Evolutionary conservation across 495 filamentous ascomycete species (phyloP), one percentile per base, ranked within the genome.

Genomic region (Aspergillus coremiiformis): DNA sequence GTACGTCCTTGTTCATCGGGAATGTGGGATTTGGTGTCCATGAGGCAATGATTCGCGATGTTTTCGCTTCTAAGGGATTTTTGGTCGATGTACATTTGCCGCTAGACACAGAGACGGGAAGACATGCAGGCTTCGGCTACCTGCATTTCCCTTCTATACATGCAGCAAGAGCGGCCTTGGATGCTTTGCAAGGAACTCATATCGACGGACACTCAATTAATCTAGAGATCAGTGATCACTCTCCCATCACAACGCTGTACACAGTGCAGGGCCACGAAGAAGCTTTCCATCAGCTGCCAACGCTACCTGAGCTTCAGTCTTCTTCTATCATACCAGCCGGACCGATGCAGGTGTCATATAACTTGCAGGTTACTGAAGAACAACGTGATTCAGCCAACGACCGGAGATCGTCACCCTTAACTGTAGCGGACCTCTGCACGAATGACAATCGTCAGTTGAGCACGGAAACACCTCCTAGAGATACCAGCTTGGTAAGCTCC

Each of bases 121-220:
- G 81, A 55, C 86, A 83, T 63, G 95, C 95, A 75, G 93, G 93
- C 37, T 97, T 95, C 60, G 94, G 89, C 39, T 99, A 96, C 62
- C 80, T 96, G 43, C 78, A 80, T 52, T 95, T 93, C 70, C 66
- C 69, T 44, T 85, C 84, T 0, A 67, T 88, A 33, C 84, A 90
- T 17, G 86, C 91, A 44, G 89, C 92, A 41, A 87, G 83, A 65
- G 77, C 72, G 49, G 93, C 85, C 27, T 82, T 90, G 44, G 80
- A 88, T 51, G 71, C 67, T 12, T 78, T 90, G 68, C 86, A 86
- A 51, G 93, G 93, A 50, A 72, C 77, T 47, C 75, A 84, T 41
- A 80, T 97, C 57, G 83, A 81, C 60, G 90, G 88, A 19, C 89
- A 93, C 54, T 68, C 86, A 12, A 81, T 96, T 61, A 87, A 95